A percentile compares a stretch with the other conserved stretches of the same genome.
phyloP scores from a whole-genome alignment of 805 yeast species.

The Scheffersomyces amazonensis region DNA sequence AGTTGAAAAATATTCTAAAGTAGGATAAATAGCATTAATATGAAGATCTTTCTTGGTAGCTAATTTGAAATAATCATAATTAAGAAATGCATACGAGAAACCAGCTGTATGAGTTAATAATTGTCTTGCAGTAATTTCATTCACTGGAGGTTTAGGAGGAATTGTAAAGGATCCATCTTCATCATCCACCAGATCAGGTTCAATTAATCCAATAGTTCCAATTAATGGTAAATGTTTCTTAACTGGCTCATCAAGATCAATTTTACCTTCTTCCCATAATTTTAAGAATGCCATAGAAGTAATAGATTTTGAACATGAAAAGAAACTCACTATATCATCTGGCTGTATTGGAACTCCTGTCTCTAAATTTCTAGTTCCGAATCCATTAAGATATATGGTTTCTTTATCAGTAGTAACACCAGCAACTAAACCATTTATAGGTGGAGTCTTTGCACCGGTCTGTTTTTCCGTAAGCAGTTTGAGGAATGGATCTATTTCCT shows the following conservation, averaged over 20 bases:
- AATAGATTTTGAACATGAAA: slow-evolving; percentile 32
- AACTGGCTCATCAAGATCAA: slow-evolving; percentile 34
- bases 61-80: slow-evolving; percentile 25
- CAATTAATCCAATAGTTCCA: slow-evolving; percentile 22
- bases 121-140: slow-evolving; percentile 24
- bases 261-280: slow-evolving; percentile 27
- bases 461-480: background rate
- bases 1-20: slow-evolving; percentile 19
- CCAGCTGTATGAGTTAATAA: slow-evolving; percentile 32
- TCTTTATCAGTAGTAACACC: slow-evolving; percentile 23
- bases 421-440: slow-evolving; percentile 20
- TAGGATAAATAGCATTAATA: slow-evolving; percentile 18
- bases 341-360: slow-evolving; percentile 8
- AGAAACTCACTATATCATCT: slow-evolving; percentile 18
- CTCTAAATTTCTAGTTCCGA: slow-evolving; percentile 18
- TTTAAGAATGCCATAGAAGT: slow-evolving; percentile 35
- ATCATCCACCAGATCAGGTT: slow-evolving; percentile 20
- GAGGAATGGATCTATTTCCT: background rate
- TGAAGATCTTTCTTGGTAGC: slow-evolving; percentile 13
- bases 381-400: slow-evolving; percentile 20
- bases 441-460: slow-evolving; percentile 7
- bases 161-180: slow-evolving; percentile 20
- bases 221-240: slow-evolving; percentile 29
- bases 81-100: slow-evolving; percentile 31
- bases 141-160: slow-evolving; percentile 21